Percentiles rank a stretch among this genome's conserved stretches.
phyloP scores from a whole-genome alignment of 2,329 filamentous ascomycete genomes.

The Ceratocystis eucalypticola region DNA sequence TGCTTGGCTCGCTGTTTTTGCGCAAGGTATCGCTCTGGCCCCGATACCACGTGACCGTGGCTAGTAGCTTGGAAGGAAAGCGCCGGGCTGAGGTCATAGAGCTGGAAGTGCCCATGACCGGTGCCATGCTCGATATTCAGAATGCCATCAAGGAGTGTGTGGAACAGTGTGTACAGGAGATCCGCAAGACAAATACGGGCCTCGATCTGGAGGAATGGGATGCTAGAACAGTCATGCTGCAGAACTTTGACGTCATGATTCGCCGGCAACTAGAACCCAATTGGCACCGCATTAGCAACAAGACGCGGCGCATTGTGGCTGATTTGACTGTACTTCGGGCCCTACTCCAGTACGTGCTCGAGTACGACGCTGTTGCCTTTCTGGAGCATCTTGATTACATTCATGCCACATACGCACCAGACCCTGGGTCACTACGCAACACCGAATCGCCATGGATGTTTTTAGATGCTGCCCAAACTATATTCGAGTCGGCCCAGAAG shows the following conservation, averaged over 20 bases:
- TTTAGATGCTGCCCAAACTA: slow-evolving; percentile 82
- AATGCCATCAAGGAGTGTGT: slow-evolving; percentile 92
- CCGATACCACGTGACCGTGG: slow-evolving; percentile 81
- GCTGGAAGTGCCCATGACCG: slow-evolving; percentile 89
- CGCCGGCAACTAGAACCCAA: slow-evolving; percentile 85
- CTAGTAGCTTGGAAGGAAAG: slow-evolving; percentile 76
- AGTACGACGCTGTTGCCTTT: slow-evolving; percentile 82
- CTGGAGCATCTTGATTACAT: slow-evolving; percentile 90
- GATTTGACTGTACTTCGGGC: slow-evolving; percentile 73
- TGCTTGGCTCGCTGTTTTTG: slow-evolving; percentile 86
- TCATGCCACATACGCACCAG: slow-evolving; percentile 75
- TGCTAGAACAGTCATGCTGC: slow-evolving; percentile 78
- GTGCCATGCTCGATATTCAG: slow-evolving; percentile 84
- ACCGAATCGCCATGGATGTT: slow-evolving; percentile 94
- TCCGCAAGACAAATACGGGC: slow-evolving; percentile 80
- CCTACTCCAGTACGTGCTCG: slow-evolving; percentile 69
- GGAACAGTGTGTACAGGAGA: slow-evolving; percentile 81
- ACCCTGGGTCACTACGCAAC: slow-evolving; percentile 73
- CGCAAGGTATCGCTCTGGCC: slow-evolving; percentile 84
- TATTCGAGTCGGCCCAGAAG: slow-evolving; percentile 80
- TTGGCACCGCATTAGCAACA: slow-evolving; percentile 92
- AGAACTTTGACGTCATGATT: slow-evolving; percentile 81
- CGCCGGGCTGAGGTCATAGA: slow-evolving; percentile 95
- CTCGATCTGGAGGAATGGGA: slow-evolving; percentile 92
- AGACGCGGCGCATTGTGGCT: slow-evolving; percentile 85